These are phyloP conservation scores for Sextonia rubra DNA, from an alignment of 164 flowering plant species.

Conservation along the genomic window DNA sequence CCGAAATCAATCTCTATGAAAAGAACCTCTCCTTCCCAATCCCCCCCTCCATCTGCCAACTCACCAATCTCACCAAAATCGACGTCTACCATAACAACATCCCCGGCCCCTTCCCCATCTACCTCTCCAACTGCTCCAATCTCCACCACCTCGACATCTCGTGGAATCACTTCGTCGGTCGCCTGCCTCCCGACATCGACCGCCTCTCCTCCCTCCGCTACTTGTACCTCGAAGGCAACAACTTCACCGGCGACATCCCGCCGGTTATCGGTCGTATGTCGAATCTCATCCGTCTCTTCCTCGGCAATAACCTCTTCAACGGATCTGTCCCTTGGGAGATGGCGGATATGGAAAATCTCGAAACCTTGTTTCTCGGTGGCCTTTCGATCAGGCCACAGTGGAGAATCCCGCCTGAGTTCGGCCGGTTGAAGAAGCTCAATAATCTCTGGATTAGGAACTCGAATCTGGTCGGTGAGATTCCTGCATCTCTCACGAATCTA, in stretches of 20 bases:
- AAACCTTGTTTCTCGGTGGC: slow-evolving; percentile 28
- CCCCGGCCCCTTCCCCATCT: slow-evolving; percentile 53
- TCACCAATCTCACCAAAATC: slow-evolving; percentile 37
- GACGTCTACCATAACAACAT: slow-evolving; percentile 39
- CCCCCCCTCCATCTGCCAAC: slow-evolving; percentile 47
- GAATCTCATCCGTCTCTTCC: slow-evolving; percentile 21
- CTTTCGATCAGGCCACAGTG: slow-evolving; percentile 32
- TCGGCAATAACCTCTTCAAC: slow-evolving; percentile 44
- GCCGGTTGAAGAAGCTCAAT: slow-evolving; percentile 42
- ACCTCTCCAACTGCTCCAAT: slow-evolving; percentile 48
- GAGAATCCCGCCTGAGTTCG: slow-evolving; percentile 43
- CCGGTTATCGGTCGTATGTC: slow-evolving; percentile 36
- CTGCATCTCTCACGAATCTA: slow-evolving; percentile 33
- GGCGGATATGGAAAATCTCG: slow-evolving; percentile 55
- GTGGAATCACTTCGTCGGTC: slow-evolving; percentile 52
- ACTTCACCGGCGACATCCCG: slow-evolving; percentile 73
- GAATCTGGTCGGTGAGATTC: slow-evolving; percentile 65
- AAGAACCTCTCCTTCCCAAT: slow-evolving; percentile 22
- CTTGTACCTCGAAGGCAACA: slow-evolving; percentile 48
- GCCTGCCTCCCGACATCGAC: slow-evolving; percentile 50
- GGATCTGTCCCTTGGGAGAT: slow-evolving; percentile 58
- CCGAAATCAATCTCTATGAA: no score
- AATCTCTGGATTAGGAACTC: slow-evolving; percentile 29
- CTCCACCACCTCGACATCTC: slow-evolving; percentile 51
- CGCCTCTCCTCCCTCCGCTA: slow-evolving; percentile 27